Evolutionary conservation across 164 flowering plant genomes (phyloP), one percentile per base, ranked within the genome.

Genomic region (Warburgia ugandensis): DNA sequence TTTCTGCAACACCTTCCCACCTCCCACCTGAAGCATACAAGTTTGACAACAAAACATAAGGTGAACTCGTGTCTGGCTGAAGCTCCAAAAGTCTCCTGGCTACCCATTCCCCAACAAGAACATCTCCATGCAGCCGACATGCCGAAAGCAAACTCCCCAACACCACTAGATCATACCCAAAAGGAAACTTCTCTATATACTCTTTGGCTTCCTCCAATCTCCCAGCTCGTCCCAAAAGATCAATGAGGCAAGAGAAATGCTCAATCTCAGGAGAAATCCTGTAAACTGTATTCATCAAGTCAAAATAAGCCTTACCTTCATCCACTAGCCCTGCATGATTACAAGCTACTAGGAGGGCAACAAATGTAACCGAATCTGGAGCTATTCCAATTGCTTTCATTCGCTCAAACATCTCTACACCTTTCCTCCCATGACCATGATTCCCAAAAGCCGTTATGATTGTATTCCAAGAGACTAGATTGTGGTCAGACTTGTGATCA

Each of bases 141-240:
- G 91, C 79, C 20, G 91, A 79, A 16, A 86, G 83, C 65, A 86
- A 63, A 64, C 84, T 74, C 38, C 88, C 91, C 55, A 76, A 61
- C 36, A 79, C 73, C 44, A 86, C 63, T 8, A 70, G 64, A 67
- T 86, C 79, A 13, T 69, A 49, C 21, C 72, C 70, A 32, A 62
- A 63, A 32, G 66, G 56, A 54, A 29, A 74, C 29, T 48, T 63
- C 30, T 52, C 50, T 48, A 64, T 43, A 60, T 71, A 77, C 39
- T 65, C 62, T 62, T 76, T 81, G 27, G 88, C 95, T 20, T 77
- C 79, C 5, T 39, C 49, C 41, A 83, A 61, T 56, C 72, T 72
- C 50, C 91, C 88, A 48, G 86, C 77, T 28, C 86, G 74, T 47
- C 91, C 88, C 48, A 86, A 58, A 48, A 83, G 38, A 74, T 86